Evolutionary conservation across 345 rosid genomes (phyloP).

Genomic region (Luvunga scandens): DNA sequence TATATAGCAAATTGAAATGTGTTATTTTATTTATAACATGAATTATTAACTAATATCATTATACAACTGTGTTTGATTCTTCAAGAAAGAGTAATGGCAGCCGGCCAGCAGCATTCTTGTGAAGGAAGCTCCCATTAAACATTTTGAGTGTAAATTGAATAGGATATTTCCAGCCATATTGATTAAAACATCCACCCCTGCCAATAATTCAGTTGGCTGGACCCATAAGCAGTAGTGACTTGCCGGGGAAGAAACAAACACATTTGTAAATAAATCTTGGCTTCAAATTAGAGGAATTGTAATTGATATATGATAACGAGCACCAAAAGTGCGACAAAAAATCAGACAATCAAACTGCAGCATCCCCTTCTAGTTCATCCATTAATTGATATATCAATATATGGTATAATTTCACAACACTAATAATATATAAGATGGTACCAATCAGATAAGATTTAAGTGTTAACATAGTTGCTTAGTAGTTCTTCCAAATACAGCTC

Average conservation of each 20-base stretch:
- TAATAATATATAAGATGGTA: neutral
- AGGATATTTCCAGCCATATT: neutral
- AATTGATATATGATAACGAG: neutral
- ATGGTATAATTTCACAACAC: neutral
- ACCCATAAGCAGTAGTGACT: neutral
- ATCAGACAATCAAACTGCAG: neutral
- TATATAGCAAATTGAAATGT: no score
- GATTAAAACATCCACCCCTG: neutral
- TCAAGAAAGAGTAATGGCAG: neutral
- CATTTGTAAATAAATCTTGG: neutral
- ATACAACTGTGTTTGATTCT: neutral
- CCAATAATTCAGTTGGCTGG: neutral
- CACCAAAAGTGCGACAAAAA: neutral
- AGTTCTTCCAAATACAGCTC: neutral
- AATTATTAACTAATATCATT: neutral
- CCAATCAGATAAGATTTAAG: neutral
- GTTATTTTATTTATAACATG: no score
- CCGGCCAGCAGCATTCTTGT: no score
- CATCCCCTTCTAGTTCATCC: neutral
- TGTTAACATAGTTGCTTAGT: neutral
- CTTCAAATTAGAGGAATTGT: neutral
- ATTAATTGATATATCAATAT: neutral
- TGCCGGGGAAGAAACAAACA: neutral
- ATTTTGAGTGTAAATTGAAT: neutral
- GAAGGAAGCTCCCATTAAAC: neutral